Conservation (phyloP, 169 alveolate genomes). For the Eimeria zaria region DNA sequence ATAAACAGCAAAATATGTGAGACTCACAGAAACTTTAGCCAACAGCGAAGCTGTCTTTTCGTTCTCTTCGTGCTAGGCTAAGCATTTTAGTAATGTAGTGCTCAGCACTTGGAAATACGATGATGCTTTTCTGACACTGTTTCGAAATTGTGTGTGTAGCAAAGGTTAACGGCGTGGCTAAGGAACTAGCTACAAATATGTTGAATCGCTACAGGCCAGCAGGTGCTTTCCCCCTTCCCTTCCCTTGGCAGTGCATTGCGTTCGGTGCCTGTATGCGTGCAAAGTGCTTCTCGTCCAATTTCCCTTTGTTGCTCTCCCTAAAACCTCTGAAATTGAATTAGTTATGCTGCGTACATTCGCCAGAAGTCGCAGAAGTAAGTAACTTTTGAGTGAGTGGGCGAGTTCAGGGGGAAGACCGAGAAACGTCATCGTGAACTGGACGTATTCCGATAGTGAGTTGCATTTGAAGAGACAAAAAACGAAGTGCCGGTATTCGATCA, state of each 20-base stretch:
- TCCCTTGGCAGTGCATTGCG: slow-evolving; percentile 4
- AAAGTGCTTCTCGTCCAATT: neutral
- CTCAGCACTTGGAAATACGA: neutral
- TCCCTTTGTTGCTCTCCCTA: neutral
- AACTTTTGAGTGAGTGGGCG: neutral
- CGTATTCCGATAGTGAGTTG: slow-evolving; percentile 59
- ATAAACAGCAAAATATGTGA: slow-evolving; percentile 44
- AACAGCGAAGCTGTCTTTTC: neutral
- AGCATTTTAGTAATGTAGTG: neutral
- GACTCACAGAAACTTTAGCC: neutral
- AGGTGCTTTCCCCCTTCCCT: neutral
- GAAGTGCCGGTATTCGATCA: neutral
- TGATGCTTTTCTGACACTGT: neutral
- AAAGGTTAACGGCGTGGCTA: slow-evolving; percentile 22
- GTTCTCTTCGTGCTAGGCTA: no score
- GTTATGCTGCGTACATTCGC: neutral
- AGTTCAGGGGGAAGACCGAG: slow-evolving; percentile 37
- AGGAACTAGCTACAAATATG: slow-evolving; percentile 18
- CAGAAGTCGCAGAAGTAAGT: neutral
- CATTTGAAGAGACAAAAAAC: neutral
- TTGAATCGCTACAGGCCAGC: slow-evolving; percentile 41
- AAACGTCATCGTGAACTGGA: slow-evolving; percentile 47
- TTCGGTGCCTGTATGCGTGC: neutral
- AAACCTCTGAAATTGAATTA: neutral
- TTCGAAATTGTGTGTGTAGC: slow-evolving; percentile 8